phyloP scores from a whole-genome alignment of 2,329 filamentous ascomycete genomes.

The Trichophyton verrucosum region DNA sequence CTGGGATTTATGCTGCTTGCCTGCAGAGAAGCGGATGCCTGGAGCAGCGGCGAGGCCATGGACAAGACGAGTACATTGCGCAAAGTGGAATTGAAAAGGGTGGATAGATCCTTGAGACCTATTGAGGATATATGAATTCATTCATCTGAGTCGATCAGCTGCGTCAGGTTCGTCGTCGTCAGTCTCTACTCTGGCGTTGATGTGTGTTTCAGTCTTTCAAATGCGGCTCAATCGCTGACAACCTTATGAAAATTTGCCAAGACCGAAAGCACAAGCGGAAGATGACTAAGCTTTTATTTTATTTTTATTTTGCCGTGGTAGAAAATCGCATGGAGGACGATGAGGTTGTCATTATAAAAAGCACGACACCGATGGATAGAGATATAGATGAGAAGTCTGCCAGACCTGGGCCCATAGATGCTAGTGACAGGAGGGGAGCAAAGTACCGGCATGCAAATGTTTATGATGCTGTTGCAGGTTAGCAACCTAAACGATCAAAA shows the following conservation, averaged over 20 bases:
- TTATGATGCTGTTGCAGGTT: slow-evolving; percentile 49
- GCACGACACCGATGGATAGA: neutral
- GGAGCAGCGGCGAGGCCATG: slow-evolving; percentile 56
- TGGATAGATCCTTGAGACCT: slow-evolving; percentile 58
- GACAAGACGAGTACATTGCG: slow-evolving; percentile 53
- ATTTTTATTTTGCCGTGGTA: neutral
- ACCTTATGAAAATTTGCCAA: neutral
- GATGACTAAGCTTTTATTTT: neutral
- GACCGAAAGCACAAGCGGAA: too few species aligned
- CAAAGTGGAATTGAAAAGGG: slow-evolving; percentile 51
- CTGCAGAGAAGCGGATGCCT: slow-evolving; percentile 52
- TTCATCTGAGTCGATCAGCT: slow-evolving; percentile 39
- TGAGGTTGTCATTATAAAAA: neutral
- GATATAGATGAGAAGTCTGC: neutral
- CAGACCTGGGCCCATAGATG: neutral
- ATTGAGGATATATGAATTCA: slow-evolving; percentile 65
- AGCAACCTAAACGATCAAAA: slow-evolving; percentile 2
- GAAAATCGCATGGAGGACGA: neutral
- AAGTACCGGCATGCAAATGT: slow-evolving; percentile 34
- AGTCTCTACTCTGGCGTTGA: too few species aligned
- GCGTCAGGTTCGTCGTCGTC: neutral
- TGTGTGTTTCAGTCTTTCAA: neutral
- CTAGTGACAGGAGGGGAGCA: neutral
- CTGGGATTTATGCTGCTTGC: slow-evolving; percentile 1
- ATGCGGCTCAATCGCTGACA: neutral